Evolutionary conservation across 768 basidiomycete genomes (phyloP), one percentile per base, ranked within the genome.

Genomic region (Amanita jacksonii): DNA sequence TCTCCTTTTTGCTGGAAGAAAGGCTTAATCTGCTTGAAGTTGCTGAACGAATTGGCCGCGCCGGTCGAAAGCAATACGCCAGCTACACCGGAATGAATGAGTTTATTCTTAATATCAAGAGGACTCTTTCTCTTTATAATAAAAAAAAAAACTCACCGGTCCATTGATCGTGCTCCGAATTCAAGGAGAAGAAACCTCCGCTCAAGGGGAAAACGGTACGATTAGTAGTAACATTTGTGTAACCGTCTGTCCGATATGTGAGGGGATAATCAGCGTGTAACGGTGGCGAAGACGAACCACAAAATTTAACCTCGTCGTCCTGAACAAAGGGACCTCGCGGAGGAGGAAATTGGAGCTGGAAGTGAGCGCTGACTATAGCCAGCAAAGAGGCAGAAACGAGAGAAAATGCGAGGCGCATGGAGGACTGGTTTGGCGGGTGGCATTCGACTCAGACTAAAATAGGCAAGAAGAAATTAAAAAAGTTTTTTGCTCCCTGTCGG

Each of bases 321-420:
- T 76, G 69, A 39, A 73, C 73, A 56, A 88, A 88, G 0, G 55
- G 59, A 1, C 87, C 87, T 45, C 87, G 71, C 24, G 83, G 78
- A 5, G 65, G 56, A 18, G 86, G 87, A 54, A 76, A 88, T 48
- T 77, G 69, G 32, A 91, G 68, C 39, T 74, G 75, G 63, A 88
- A 89, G 60, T 91, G 87, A 13, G 84, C 85, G 34, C 66, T 62
- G 12, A 65, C 76, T 27, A 66, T 60, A n/a, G 68, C 64, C 23
- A 74, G 46, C 28, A 45, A 57, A 50, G 16, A 55, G 51, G 38
- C 48, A 45, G 47, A 33, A 18, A 45, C 23, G 23, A 44, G 20
- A 7, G 47, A 3, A 32, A 38, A n/a, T 24, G 20, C 20, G 38
- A 22, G 13, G 16, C 33, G 43, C 43, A 43, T 43, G 4, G 19